Percentiles rank a stretch among this genome's conserved stretches.
Evolutionary conservation across 2,329 filamentous ascomycete species (phyloP).

Genomic region (Microsporum audouinii): DNA sequence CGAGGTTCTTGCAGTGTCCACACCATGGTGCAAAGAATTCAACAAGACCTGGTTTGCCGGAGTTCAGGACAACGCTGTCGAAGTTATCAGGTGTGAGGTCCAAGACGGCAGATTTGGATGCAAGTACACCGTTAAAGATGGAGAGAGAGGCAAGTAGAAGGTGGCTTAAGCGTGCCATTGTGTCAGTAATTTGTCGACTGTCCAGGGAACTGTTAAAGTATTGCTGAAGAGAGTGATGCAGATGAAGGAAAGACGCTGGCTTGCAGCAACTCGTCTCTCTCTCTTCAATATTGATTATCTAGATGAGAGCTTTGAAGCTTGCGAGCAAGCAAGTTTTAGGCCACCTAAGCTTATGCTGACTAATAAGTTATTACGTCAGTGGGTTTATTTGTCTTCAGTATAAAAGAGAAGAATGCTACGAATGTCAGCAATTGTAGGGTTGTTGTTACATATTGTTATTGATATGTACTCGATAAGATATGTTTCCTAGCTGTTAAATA

Average conservation of each 20-base stretch:
- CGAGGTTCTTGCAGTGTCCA: constrained; percentile 96
- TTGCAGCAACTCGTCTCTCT: too few relatives aligned
- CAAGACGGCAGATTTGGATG: constrained; percentile 66
- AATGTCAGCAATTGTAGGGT: background rate
- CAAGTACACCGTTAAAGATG: constrained; percentile 47
- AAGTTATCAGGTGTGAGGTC: constrained; percentile 88
- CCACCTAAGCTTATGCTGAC: background rate
- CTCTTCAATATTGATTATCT: too few relatives aligned
- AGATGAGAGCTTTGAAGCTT: too few relatives aligned
- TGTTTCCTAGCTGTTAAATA: constrained; percentile 1
- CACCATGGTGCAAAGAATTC: constrained; percentile 99
- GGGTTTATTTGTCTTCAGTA: background rate
- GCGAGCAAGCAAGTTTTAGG: too few relatives aligned
- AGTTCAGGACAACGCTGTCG: constrained; percentile 76
- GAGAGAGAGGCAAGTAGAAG: constrained; percentile 38
- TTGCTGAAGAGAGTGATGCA: too few relatives aligned
- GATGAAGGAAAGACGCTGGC: too few relatives aligned
- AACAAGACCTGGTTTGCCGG: constrained; percentile 87
- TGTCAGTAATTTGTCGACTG: constrained; percentile 11
- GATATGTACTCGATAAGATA: background rate
- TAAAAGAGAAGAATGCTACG: background rate
- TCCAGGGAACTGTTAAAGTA: too few relatives aligned
- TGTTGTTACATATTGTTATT: background rate
- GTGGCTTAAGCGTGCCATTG: constrained; percentile 37
- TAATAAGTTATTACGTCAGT: background rate